Conservation (phyloP, 495 filamentous ascomycete genomes). For the Friedmanniomyces endolithicus region DNA sequence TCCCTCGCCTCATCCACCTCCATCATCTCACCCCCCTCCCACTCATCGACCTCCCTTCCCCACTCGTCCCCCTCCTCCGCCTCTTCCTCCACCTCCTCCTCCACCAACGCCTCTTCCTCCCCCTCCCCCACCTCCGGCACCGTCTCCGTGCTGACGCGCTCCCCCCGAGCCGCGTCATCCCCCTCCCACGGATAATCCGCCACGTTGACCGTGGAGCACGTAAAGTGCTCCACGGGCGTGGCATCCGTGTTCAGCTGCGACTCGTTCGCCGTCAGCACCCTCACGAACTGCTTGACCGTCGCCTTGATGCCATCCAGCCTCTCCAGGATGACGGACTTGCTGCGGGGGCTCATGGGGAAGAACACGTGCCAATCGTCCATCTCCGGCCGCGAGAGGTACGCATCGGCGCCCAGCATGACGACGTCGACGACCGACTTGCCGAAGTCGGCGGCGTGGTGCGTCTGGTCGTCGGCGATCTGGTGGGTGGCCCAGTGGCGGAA, state of each 20-base stretch:
- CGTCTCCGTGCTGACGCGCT: neutral
- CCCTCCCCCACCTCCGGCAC: neutral
- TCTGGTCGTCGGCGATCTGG: slow-evolving; percentile 13
- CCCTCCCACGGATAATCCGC: slow-evolving; percentile 10
- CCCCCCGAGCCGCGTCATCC: neutral
- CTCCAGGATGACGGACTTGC: slow-evolving; percentile 22
- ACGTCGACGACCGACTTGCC: slow-evolving; percentile 21
- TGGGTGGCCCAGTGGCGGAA: slow-evolving; percentile 25
- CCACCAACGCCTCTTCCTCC: too few species aligned
- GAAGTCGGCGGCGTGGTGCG: slow-evolving; percentile 17
- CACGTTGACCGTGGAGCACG: slow-evolving; percentile 4
- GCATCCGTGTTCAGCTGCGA: slow-evolving; percentile 5
- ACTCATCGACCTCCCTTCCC: too few species aligned
- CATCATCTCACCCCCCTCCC: too few species aligned
- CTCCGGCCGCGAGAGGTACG: slow-evolving; percentile 22
- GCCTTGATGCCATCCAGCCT: slow-evolving; percentile 14
- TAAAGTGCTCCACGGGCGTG: neutral
- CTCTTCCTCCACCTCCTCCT: too few species aligned
- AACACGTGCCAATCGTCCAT: slow-evolving; percentile 21
- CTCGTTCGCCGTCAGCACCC: slow-evolving; percentile 6
- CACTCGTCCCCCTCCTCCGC: too few species aligned
- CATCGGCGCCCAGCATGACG: slow-evolving; percentile 20
- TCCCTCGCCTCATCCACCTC: too few species aligned
- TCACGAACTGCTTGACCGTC: slow-evolving; percentile 23
- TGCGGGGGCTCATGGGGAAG: slow-evolving; percentile 29